Base-by-base conservation (phyloP, 305 asterid species). In the Rubia peregrina region DNA sequence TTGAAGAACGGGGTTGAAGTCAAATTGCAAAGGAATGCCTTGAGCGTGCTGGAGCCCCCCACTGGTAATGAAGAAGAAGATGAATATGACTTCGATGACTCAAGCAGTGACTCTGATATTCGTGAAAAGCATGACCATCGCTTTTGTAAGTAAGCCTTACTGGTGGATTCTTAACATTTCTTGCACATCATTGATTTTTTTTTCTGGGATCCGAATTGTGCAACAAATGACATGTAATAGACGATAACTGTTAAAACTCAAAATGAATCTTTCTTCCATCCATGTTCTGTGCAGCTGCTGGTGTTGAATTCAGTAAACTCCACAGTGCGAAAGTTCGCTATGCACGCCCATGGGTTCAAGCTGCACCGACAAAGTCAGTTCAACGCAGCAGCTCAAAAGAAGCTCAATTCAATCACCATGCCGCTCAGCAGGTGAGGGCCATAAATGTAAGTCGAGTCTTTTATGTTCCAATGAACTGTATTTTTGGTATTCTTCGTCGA, bases 1-100 rank as follows among this genome's bases (percentile, higher is more conserved):
- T 76, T 94, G 85, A 94, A 89, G 83, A 94, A 94, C 77, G 98
- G 98, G 13, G 95, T 86, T 73, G 98, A 94, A 80, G 98, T 91
- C 66, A 91, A 91, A 84, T 95, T 94, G 72, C 98, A 94, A 80
- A 77, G 97, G 71, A 94, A 94, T 81, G 98, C 98, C 40, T 81
- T 94, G 83, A 91, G 97, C 48, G 97, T 94, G 61, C 71, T 94
- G 77, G 97, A 94, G 75, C 91, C 86, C 61, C 96, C 97, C 60
- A 91, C 97, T 11, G 97, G 97, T 16, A 86, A 89, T 67, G 97
- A 94, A 81, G 96, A 84, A 38, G 92, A 87, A 4, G 85, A 79
- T 64, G 92, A 87, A 67, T 86, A 79, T 73, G 92, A 85, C 64
- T 83, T 91, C 75, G 89, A 85, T 72, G 90, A 89, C 77, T 87